Percentiles rank a stretch among this genome's conserved stretches.
Evolutionary conservation across 371 early-diverging fungal species (phyloP).

Genomic region (Phascolomyces articulosus): DNA sequence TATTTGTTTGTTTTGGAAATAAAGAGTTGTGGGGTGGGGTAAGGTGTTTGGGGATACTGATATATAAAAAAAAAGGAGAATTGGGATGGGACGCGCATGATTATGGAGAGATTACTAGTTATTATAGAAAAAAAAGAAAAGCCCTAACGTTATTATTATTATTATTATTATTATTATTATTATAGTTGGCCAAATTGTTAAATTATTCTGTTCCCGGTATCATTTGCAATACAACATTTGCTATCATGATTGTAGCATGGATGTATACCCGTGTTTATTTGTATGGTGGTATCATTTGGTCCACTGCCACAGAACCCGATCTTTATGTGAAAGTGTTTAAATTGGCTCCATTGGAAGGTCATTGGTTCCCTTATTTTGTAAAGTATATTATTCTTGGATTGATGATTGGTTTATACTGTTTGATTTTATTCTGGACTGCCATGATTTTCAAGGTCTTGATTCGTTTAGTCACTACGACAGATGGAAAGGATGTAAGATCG

Average conservation of each 20-base stretch:
- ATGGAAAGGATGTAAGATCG: slow-evolving; percentile 65
- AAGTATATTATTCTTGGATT: slow-evolving; percentile 53
- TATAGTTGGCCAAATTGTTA: slow-evolving; percentile 63
- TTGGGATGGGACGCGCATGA: too few relatives aligned
- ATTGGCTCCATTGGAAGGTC: slow-evolving; percentile 45
- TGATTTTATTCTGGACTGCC: slow-evolving; percentile 68
- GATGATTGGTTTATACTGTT: slow-evolving; percentile 40
- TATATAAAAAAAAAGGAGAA: too few relatives aligned
- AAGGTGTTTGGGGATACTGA: too few relatives aligned
- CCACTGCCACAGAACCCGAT: slow-evolving; percentile 48
- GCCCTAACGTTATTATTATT: too few relatives aligned
- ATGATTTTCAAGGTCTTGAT: slow-evolving; percentile 66
- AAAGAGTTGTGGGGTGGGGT: too few relatives aligned
- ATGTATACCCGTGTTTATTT: slow-evolving; percentile 70
- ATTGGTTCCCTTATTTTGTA: slow-evolving; percentile 53
- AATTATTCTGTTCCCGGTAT: slow-evolving; percentile 53
- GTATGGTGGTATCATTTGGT: slow-evolving; percentile 54
- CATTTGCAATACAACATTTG: slow-evolving; percentile 67
- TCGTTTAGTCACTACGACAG: slow-evolving; percentile 57
- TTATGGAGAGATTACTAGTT: too few relatives aligned
- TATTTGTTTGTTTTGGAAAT: too few relatives aligned
- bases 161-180: neutral
- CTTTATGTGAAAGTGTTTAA: slow-evolving; percentile 43
- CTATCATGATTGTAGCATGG: slow-evolving; percentile 71
- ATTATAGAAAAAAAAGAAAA: too few relatives aligned